A percentile compares a stretch with the other conserved stretches of the same genome.
Evolutionary conservation across 2,329 filamentous ascomycete species (phyloP).

Genomic region (Aspergillus sp.): DNA sequence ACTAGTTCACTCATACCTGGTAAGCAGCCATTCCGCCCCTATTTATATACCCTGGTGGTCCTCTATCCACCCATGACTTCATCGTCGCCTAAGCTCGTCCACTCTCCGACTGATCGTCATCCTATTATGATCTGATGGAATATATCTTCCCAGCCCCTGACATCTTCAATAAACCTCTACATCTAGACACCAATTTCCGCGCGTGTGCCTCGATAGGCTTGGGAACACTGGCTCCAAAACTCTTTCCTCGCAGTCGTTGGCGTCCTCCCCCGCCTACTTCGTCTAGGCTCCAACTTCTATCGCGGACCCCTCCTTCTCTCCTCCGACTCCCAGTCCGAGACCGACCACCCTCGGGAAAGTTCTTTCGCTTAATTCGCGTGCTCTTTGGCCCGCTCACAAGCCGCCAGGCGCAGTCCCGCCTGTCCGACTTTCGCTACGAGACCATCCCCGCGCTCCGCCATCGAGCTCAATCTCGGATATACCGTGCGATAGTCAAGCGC

Average conservation of each 20-base stretch:
- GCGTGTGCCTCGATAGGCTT: background rate
- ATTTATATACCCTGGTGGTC: background rate
- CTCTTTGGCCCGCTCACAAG: constrained; percentile 67
- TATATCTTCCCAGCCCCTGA: background rate
- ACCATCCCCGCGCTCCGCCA: constrained; percentile 69
- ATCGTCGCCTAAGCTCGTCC: background rate
- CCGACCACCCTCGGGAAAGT: constrained; percentile 16
- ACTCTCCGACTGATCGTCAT: background rate
- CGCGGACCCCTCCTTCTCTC: constrained; percentile 12
- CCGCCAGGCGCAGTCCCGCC: constrained; percentile 61
- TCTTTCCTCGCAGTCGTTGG: constrained; percentile 17
- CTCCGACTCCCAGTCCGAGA: constrained; percentile 15
- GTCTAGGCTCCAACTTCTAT: constrained; percentile 14
- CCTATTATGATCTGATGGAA: background rate
- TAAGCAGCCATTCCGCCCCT: background rate
- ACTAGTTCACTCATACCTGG: background rate
- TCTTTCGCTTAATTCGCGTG: constrained; percentile 50
- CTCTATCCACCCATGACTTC: background rate
- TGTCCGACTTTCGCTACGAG: constrained; percentile 71
- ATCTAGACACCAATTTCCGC: background rate
- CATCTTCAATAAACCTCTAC: background rate
- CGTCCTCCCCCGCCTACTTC: constrained; percentile 16
- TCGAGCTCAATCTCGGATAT: constrained; percentile 71
- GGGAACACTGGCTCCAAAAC: constrained; percentile 25
- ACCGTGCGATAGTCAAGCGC: constrained; percentile 66